These are phyloP conservation scores for Populus nigra DNA, from an alignment of 345 rosid species.

Conservation along the genomic window DNA sequence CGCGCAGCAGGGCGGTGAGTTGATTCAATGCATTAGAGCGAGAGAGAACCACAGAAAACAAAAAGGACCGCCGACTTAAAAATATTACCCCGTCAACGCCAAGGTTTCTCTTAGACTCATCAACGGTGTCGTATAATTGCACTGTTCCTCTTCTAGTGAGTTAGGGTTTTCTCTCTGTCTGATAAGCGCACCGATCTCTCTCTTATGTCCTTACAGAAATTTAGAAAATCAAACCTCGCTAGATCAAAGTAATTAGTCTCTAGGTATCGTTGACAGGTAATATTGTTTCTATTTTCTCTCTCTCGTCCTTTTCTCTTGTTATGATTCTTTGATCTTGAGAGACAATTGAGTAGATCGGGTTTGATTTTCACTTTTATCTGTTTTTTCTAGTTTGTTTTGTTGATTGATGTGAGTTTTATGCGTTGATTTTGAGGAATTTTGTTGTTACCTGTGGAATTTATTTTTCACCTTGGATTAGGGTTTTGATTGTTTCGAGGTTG, in stretches of 20 bases:
- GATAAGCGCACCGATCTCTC: not conserved
- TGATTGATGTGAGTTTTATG: not conserved
- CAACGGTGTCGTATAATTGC: constrained; percentile 14
- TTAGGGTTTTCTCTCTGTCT: constrained; percentile 11
- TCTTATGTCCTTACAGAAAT: not conserved
- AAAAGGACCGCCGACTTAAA: constrained; percentile 10
- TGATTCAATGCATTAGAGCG: not conserved
- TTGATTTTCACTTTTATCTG: not conserved
- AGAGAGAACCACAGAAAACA: not conserved
- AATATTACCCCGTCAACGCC: constrained; percentile 14
- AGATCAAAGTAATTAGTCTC: not conserved
- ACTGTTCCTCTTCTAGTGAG: constrained; percentile 12
- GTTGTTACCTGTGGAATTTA: not conserved
- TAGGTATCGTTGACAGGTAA: constrained; percentile 5
- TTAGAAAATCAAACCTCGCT: not conserved
- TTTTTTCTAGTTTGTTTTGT: not conserved
- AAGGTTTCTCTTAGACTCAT: not conserved
- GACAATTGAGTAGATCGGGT: constrained; percentile 8
- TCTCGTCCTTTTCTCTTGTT: no score
- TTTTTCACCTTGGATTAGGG: not conserved
- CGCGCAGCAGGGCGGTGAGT: not conserved
- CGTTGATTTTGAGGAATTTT: not conserved
- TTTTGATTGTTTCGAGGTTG: not conserved
- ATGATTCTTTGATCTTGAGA: not conserved
- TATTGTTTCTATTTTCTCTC: not conserved